phyloP scores from a whole-genome alignment of 495 filamentous ascomycete species.

The Elasticomyces elasticus region DNA sequence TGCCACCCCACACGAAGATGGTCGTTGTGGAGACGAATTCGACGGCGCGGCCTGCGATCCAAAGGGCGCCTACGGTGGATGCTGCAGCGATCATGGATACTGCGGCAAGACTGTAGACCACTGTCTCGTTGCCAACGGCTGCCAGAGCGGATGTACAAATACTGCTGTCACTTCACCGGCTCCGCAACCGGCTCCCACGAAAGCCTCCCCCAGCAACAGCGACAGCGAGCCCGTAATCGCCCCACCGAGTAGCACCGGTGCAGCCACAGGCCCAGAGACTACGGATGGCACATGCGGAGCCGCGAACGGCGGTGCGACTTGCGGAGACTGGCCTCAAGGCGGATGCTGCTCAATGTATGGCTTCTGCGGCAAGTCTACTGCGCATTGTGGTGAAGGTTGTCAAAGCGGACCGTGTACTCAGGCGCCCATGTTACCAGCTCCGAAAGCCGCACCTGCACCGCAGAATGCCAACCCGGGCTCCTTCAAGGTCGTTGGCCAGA shows the following conservation, averaged over 20 bases:
- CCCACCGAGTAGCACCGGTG: conserved; percentile 21
- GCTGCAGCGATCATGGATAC: conserved; percentile 24
- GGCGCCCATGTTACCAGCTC: conserved; percentile 23
- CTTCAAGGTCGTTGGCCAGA: conserved; percentile 42
- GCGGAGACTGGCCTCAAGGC: conserved; percentile 41
- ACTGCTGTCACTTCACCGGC: not conserved
- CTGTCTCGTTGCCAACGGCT: conserved; percentile 20
- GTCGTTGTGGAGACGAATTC: conserved; percentile 29
- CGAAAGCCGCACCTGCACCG: conserved; percentile 28
- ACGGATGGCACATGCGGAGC: conserved; percentile 43
- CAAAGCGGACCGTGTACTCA: conserved; percentile 35
- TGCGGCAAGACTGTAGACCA: conserved; percentile 25
- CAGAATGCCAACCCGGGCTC: conserved; percentile 33
- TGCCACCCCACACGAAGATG: conserved; percentile 27
- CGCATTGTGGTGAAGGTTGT: conserved; percentile 40
- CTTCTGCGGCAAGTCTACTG: conserved; percentile 31
- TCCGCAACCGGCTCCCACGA: not conserved
- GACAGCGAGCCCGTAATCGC: conserved; percentile 19
- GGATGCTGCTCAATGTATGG: conserved; percentile 45
- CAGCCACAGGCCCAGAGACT: conserved; percentile 27
- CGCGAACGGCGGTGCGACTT: conserved; percentile 36
- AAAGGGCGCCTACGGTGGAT: conserved; percentile 27
- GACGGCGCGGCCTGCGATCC: conserved; percentile 26
- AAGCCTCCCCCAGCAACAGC: not conserved
- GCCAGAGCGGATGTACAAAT: conserved; percentile 23